These are phyloP conservation scores for Pseudogymnoascus sp. DNA, from an alignment of 2,329 filamentous ascomycete species.

Conservation along the genomic window DNA sequence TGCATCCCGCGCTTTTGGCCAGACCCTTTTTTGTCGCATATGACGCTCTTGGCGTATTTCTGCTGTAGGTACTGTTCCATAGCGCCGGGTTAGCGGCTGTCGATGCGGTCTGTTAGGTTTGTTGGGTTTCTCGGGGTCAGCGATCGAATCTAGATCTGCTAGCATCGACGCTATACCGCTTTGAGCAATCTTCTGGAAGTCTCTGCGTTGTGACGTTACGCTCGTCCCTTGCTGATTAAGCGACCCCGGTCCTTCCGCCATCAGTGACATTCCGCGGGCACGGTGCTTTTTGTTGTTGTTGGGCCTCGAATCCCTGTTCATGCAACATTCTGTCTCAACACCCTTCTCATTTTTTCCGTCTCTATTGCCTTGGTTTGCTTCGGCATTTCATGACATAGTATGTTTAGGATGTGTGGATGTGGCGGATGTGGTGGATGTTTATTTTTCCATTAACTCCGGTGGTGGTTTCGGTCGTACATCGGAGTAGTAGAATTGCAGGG, in stretches of 20 bases:
- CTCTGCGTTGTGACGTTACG: slow-evolving; percentile 6
- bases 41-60: background rate
- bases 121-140: slow-evolving; percentile 5
- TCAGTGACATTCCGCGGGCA: background rate
- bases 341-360: slow-evolving; percentile 4
- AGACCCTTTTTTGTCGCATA: background rate
- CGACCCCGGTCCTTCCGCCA: background rate
- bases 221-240: background rate
- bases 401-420: background rate
- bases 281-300: background rate
- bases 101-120: background rate
- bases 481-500: background rate
- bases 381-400: background rate
- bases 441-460: background rate
- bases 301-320: background rate
- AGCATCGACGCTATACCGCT: background rate
- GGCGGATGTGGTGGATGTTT: background rate
- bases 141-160: slow-evolving; percentile 4
- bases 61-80: background rate
- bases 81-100: background rate
- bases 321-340: background rate
- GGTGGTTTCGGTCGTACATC: background rate
- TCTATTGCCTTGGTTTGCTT: background rate
- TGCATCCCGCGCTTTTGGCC: background rate
- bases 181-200: background rate